Base-by-base conservation (phyloP, 306 rosid genomes). In the Luffa aegyptiaca region DNA sequence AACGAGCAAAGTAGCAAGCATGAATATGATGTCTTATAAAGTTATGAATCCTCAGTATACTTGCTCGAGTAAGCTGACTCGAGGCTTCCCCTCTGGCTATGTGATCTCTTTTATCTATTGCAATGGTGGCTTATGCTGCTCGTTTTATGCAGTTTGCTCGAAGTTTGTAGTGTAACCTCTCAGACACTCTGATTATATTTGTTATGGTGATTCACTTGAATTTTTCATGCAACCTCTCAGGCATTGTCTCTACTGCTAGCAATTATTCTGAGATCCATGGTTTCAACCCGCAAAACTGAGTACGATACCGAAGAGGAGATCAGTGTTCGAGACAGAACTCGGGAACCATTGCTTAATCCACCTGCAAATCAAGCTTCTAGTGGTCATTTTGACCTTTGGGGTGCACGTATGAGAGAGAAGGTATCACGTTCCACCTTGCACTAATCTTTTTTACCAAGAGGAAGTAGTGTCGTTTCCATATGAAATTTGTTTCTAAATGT, bases 401-500 rank as follows among this genome's bases (percentile, higher is more conserved):
- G 97, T 82, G 84, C 92, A 41, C 88, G 91, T 68, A 84, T 93
- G 81, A 89, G 99, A 82, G 97, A 91, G 69, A 91, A 95, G 97
- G 98, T 94, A 88, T 82, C 76, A 53, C 74, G 48, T 76, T 84
- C 65, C 17, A 2, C 75, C 42, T 48, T 49, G 48, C n/a, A 48
- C 52, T 63, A 21, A 18, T 46, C 49, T 37, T 5, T 18, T 41
- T 70, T 36, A 37, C 16, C 1, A 20, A 78, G 65, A 4, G 26
- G 61, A 20, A 39, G 8, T 77, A 78, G 62, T 48, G 36, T 73
- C 51, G 49, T 21, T 10, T 59, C 12, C 58, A 31, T 35, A 44
- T 3, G 8, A 26, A 3, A 21, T 21, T 5, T 18, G 44, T 79
- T 17, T 39, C 65, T 85, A 75, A 90, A 56, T 36, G 63, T 31